Evolutionary conservation across 768 basidiomycete species (phyloP), one percentile per base, ranked within the genome.

Genomic region (Suillus lakei): DNA sequence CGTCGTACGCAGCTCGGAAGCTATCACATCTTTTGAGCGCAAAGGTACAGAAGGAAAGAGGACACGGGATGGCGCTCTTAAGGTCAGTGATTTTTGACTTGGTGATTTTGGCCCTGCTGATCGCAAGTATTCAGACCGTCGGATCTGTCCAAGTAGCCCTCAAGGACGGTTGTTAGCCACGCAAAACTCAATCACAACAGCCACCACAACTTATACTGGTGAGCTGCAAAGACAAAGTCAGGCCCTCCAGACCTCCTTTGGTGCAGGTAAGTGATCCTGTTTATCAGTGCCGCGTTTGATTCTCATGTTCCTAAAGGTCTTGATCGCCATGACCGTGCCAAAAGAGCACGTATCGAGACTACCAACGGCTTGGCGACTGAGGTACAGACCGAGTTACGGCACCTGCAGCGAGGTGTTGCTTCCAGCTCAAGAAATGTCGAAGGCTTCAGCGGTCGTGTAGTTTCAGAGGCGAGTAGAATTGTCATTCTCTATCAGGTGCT

Each of bases 321-420:
- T 67, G 87, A 92, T 66, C 82, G 86, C 66, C 79, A 90, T 70
- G 77, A 79, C 50, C 82, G 85, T 62, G 83, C 87, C 18, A 95
- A 95, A 72, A 84, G 88, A 56, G 88, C 88, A 44, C 85, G 92
- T 50, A 71, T 89, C 3, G 91, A 92, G 60, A 82, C 84, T 12
- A 88, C 85, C 23, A 79, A 81, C 48, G 73, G 78, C 4, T 77
- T 91, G 71, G 77, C 77, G 36, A 75, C 79, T 5, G 84, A 87
- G 38, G 70, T 86, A 39, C 84, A 88, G 67, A 79, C 82, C 38
- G 83, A 87, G 58, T 85, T 86, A 70, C 81, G 81, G 28, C 76
- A 79, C 61, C 70, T 88, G 63, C 85, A 88, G 66, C 79, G 82
- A 15, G 83, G 82, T 12, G 70, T 89, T 21, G 77, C 81, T 26